A percentile compares a stretch with the other conserved stretches of the same genome.
Conservation (phyloP, 768 basidiomycete species). For the Pulveroboletus ravenelii region DNA sequence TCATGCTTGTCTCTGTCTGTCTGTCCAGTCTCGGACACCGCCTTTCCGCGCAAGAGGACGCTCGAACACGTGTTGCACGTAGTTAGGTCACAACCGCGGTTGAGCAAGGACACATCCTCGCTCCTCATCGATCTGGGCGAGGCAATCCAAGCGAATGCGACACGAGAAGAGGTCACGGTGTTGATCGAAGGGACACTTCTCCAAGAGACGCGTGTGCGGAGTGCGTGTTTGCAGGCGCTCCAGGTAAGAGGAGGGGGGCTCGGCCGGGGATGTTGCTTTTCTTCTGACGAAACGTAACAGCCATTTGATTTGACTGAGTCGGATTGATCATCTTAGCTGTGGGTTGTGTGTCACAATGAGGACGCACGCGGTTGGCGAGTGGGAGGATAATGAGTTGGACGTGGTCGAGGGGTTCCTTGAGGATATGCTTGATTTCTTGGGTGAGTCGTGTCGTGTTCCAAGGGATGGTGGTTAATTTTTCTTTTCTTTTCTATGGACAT, state of each 20-base stretch:
- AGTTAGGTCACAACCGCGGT: constrained; percentile 70
- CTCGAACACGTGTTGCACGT: constrained; percentile 68
- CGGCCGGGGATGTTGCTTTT: neutral
- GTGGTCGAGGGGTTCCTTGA: constrained; percentile 60
- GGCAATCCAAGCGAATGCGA: constrained; percentile 65
- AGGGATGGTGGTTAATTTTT: too few relatives aligned
- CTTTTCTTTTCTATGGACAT: neutral
- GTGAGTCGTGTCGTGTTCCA: constrained; percentile 35
- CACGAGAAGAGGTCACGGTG: constrained; percentile 55
- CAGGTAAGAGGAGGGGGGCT: constrained; percentile 48
- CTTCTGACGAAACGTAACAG: constrained; percentile 35
- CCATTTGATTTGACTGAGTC: constrained; percentile 92
- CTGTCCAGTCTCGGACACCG: constrained; percentile 59
- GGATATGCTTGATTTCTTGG: constrained; percentile 60
- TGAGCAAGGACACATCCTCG: constrained; percentile 80
- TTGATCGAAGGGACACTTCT: constrained; percentile 70
- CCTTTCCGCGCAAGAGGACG: constrained; percentile 70
- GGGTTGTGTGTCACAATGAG: constrained; percentile 85
- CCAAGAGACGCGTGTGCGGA: constrained; percentile 86
- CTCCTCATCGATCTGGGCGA: constrained; percentile 78
- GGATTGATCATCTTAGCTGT: constrained; percentile 87
- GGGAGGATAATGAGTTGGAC: constrained; percentile 96
- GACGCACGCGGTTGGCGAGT: constrained; percentile 71
- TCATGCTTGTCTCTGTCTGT: too few relatives aligned
- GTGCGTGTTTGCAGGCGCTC: constrained; percentile 84